A percentile compares a stretch with the other conserved stretches of the same genome.
These are phyloP conservation scores for Saccharomycopsis malanga DNA, from an alignment of 805 yeast species.

Conservation along the genomic window DNA sequence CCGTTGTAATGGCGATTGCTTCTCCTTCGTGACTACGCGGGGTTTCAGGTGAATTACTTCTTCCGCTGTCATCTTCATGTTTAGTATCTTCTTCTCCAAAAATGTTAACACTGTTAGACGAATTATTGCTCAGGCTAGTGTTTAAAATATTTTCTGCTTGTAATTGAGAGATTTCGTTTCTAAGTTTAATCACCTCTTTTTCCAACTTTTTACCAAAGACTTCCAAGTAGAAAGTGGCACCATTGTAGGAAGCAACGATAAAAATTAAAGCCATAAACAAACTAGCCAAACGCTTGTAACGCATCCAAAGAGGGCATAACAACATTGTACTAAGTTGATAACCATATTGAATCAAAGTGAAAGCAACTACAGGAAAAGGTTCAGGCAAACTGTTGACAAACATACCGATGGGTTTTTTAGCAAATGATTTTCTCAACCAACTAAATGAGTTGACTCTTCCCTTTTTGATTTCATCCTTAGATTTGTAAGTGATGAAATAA, in stretches of 20 bases:
- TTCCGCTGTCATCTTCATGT: no score
- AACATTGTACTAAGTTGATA: constrained; percentile 85
- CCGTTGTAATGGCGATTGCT: no score
- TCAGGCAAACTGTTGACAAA: constrained; percentile 79
- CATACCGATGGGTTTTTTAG: constrained; percentile 57
- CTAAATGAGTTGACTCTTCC: constrained; percentile 88
- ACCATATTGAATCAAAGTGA: constrained; percentile 76
- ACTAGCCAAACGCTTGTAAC: constrained; percentile 58
- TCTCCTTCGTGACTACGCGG: no score
- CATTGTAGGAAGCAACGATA: constrained; percentile 76
- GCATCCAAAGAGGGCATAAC: constrained; percentile 84
- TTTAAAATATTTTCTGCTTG: constrained; percentile 31
- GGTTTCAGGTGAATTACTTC: no score
- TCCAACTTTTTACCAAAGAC: constrained; percentile 86
- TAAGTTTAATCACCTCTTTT: constrained; percentile 70
- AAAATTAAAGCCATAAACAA: constrained; percentile 68
- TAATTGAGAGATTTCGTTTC: constrained; percentile 59
- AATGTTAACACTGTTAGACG: no score
- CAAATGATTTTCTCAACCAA: constrained; percentile 66
- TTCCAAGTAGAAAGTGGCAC: constrained; percentile 92
- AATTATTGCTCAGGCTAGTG: background rate
- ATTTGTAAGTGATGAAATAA: constrained; percentile 79
- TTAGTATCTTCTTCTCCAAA: no score
- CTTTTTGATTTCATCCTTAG: constrained; percentile 71
- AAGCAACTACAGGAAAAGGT: constrained; percentile 80